Percentiles rank a stretch among this genome's conserved stretches.
These are phyloP conservation scores for Fusarium miscanthi DNA, from an alignment of 2,329 filamentous ascomycete genomes.

Conservation along the genomic window DNA sequence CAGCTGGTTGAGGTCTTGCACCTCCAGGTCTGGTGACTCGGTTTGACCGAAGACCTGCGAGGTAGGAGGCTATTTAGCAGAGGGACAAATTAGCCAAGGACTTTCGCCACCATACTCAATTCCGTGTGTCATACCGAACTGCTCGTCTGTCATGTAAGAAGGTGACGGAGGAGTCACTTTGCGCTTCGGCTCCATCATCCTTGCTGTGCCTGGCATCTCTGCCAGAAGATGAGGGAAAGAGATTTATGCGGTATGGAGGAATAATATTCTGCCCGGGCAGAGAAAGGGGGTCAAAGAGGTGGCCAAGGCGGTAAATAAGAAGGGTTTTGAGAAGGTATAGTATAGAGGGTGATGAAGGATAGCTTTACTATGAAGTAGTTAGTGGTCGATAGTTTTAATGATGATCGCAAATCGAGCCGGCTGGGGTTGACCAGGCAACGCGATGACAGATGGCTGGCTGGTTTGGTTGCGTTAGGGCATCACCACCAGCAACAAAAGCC, in stretches of 20 bases:
- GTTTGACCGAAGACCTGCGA: conserved; percentile 76
- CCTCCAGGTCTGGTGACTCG: conserved; percentile 76
- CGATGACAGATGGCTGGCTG: conserved; percentile 5
- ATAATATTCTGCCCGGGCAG: conserved; percentile 36
- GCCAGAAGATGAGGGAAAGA: conserved; percentile 24
- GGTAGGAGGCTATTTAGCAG: conserved; percentile 69
- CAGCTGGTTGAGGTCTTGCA: conserved; percentile 70
- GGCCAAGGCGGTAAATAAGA: conserved; percentile 3
- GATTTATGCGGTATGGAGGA: conserved; percentile 28
- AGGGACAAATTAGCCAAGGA: conserved; percentile 35
- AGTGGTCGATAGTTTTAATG: conserved; percentile 30
- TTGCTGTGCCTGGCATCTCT: conserved; percentile 49
- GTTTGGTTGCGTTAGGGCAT: conserved; percentile 37
- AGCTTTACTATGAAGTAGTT: conserved; percentile 19
- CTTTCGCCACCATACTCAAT: conserved; percentile 5
- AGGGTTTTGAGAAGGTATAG: conserved; percentile 6
- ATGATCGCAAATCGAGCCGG: conserved; percentile 25
- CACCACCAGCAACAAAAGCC: conserved; percentile 39
- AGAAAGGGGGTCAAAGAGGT: not conserved
- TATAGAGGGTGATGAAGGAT: not conserved
- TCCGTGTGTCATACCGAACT: conserved; percentile 65
- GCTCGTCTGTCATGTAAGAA: conserved; percentile 73
- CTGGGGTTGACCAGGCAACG: conserved; percentile 47
- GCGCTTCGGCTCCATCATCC: conserved; percentile 52
- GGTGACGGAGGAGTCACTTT: conserved; percentile 71